Conservation (phyloP, 2,329 filamentous ascomycete species). For the Fusarium mexicanum region DNA sequence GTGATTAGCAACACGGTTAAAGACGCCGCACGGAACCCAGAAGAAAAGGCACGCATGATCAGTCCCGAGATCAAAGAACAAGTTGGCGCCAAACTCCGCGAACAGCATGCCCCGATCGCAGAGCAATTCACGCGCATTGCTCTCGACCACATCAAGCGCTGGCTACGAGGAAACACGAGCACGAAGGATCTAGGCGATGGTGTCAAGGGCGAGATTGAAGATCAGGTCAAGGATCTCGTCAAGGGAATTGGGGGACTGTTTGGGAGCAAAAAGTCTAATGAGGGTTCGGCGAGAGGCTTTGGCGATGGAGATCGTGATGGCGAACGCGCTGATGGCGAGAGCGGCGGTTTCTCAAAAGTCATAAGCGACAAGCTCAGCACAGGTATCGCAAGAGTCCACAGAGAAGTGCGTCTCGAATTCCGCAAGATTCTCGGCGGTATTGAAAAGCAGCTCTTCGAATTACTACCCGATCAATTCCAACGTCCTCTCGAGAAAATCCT, state of each 20-base stretch:
- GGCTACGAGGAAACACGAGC: conserved; percentile 55
- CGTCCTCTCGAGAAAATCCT: conserved; percentile 57
- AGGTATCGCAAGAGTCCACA: conserved; percentile 54
- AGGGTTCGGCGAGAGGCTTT: conserved; percentile 46
- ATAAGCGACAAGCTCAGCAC: conserved; percentile 59
- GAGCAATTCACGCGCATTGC: conserved; percentile 58
- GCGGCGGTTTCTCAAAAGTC: conserved; percentile 53
- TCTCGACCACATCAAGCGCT: conserved; percentile 58
- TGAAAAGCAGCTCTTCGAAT: conserved; percentile 57
- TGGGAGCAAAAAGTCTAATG: conserved; percentile 49
- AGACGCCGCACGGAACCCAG: conserved; percentile 56
- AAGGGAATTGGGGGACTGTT: conserved; percentile 56
- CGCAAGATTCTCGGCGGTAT: conserved; percentile 55
- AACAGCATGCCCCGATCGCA: conserved; percentile 55
- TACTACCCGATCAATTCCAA: conserved; percentile 56
- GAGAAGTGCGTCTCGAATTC: conserved; percentile 58
- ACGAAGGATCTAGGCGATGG: conserved; percentile 55
- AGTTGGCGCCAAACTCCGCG: conserved; percentile 51
- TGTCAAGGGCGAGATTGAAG: conserved; percentile 55
- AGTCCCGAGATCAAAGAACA: conserved; percentile 59
- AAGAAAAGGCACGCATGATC: conserved; percentile 57
- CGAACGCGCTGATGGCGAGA: conserved; percentile 41
- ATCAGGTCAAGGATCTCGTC: conserved; percentile 56
- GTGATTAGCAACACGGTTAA: conserved; percentile 55
- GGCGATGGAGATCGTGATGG: conserved; percentile 43